Conservation (phyloP, 2,329 filamentous ascomycete genomes). For the Onygenales sp. region DNA sequence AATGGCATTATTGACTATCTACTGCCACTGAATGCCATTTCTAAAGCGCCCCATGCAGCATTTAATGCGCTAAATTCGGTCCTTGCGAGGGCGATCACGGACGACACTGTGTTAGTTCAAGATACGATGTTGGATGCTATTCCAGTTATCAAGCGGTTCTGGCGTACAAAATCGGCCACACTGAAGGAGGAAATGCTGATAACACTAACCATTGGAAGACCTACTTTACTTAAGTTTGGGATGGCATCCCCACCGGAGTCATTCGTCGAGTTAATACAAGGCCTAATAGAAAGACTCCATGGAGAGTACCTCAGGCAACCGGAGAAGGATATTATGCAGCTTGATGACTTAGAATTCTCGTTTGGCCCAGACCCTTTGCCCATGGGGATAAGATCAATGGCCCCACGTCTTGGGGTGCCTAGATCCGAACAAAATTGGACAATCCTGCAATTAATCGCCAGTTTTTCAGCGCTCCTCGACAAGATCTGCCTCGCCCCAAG, state of each 20-base stretch:
- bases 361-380: conserved; percentile 14
- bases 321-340: conserved; percentile 61
- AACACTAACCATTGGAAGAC: conserved; percentile 57
- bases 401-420: conserved; percentile 25
- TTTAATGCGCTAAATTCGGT: conserved; percentile 69
- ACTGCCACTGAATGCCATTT: conserved; percentile 48
- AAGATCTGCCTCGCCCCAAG: conserved; percentile 11
- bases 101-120: conserved; percentile 56
- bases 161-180: conserved; percentile 59
- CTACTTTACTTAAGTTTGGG: conserved; percentile 41
- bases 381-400: conserved; percentile 28
- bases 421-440: conserved; percentile 33
- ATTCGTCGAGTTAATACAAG: conserved; percentile 44
- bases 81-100: conserved; percentile 55
- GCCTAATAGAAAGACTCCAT: conserved; percentile 63
- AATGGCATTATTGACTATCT: conserved; percentile 52
- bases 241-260: conserved; percentile 28
- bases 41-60: conserved; percentile 59
- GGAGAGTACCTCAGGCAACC: conserved; percentile 66
- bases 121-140: conserved; percentile 53
- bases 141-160: conserved; percentile 64
- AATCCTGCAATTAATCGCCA: conserved; percentile 29
- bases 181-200: conserved; percentile 71
- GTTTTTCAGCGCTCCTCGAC: conserved; percentile 30
- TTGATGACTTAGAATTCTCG: conserved; percentile 64